phyloP scores from a whole-genome alignment of 2,329 filamentous ascomycete species.

The Curvularia eragrostidis region DNA sequence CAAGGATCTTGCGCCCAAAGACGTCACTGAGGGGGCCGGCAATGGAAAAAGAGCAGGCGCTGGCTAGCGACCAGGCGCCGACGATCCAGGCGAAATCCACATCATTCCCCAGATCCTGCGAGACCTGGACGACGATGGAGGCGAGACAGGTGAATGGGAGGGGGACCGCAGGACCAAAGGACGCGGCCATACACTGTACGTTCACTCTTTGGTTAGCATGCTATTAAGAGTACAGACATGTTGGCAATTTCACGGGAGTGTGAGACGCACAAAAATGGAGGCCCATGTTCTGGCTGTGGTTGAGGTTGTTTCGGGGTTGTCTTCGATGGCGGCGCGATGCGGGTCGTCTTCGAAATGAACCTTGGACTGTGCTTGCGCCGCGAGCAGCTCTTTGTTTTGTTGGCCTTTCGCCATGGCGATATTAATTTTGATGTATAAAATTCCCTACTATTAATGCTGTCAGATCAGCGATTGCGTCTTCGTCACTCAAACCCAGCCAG shows the following conservation, averaged over 20 bases:
- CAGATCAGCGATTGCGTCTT: not conserved
- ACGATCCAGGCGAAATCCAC: not conserved
- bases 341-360: not conserved
- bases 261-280: conserved; percentile 1
- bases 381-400: not conserved
- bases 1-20: not conserved
- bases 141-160: not conserved
- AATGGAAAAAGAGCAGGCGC: not conserved
- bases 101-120: not conserved
- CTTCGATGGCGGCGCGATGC: not conserved
- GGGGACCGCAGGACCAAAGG: not conserved
- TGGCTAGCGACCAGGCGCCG: not conserved
- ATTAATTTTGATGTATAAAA: not conserved
- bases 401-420: conserved; percentile 1
- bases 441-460: not conserved
- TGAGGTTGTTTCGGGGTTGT: not conserved
- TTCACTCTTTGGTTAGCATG: not conserved
- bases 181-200: not conserved
- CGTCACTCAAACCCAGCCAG: not conserved
- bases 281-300: not conserved
- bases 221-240: not conserved
- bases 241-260: not conserved
- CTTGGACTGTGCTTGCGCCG: not conserved
- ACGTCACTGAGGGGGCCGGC: not conserved
- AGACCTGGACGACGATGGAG: not conserved